These are phyloP conservation scores for Candolleomyces eurysporus DNA, from an alignment of 768 basidiomycete species.

Conservation along the genomic window DNA sequence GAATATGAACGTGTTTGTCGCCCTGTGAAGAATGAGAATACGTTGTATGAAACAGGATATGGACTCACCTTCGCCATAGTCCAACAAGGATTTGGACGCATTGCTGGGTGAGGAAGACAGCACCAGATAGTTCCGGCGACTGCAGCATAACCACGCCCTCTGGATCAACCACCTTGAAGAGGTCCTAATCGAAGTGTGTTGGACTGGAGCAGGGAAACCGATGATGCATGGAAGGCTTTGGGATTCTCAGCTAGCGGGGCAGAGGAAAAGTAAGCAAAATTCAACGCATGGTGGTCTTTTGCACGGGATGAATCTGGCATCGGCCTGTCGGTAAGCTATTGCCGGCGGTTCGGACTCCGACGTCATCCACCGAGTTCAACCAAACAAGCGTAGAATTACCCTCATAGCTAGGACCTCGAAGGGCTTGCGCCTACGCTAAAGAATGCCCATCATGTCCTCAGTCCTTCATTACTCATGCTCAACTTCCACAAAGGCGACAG, in stretches of 20 bases:
- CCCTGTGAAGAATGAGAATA: constrained; percentile 23
- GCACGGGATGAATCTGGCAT: too few relatives aligned
- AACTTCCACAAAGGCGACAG: too few relatives aligned
- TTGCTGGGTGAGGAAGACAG: constrained; percentile 28
- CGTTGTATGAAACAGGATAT: neutral
- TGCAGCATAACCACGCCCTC: constrained; percentile 22
- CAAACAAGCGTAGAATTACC: too few relatives aligned
- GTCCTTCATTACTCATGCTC: too few relatives aligned
- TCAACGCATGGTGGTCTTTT: too few relatives aligned
- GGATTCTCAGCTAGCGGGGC: neutral
- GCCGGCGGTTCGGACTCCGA: too few relatives aligned
- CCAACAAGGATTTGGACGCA: constrained; percentile 47
- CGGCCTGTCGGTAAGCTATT: too few relatives aligned
- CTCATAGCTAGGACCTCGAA: too few relatives aligned
- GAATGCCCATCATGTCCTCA: too few relatives aligned
- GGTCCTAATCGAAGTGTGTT: neutral
- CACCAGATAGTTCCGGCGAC: constrained; percentile 10
- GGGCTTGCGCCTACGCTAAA: too few relatives aligned
- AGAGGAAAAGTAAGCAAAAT: neutral
- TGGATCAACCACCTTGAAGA: constrained; percentile 2
- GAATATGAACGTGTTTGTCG: constrained; percentile 42
- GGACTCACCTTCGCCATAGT: constrained; percentile 41
- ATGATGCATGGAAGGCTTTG: neutral
- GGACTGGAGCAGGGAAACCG: too few relatives aligned
- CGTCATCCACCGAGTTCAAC: too few relatives aligned